A percentile compares a stretch with the other conserved stretches of the same genome.
These are phyloP conservation scores for Trichoderma semiorbis DNA, from an alignment of 2,329 filamentous ascomycete genomes.

Conservation along the genomic window DNA sequence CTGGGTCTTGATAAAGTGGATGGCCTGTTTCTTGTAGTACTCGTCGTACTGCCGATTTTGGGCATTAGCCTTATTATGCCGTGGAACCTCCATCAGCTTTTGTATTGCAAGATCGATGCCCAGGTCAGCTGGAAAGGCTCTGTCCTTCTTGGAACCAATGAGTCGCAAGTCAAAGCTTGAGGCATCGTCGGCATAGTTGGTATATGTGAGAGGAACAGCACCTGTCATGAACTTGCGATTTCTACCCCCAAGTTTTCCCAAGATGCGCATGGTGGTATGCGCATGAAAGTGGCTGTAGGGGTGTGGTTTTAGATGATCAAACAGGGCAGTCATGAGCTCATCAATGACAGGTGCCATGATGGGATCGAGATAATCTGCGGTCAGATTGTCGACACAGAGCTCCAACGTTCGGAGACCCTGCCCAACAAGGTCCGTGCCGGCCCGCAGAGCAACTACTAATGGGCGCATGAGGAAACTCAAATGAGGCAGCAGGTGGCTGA, in stretches of 20 bases:
- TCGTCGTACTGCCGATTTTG: slow-evolving; percentile 63
- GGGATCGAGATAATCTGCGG: slow-evolving; percentile 93
- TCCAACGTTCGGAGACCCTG: slow-evolving; percentile 92
- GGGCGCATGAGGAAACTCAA: slow-evolving; percentile 96
- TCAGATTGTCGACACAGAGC: slow-evolving; percentile 96
- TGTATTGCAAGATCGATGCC: slow-evolving; percentile 86
- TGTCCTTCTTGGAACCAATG: slow-evolving; percentile 83
- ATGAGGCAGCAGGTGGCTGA: slow-evolving; percentile 93
- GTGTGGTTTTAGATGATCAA: slow-evolving; percentile 89
- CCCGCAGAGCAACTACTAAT: slow-evolving; percentile 88
- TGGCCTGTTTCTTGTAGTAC: slow-evolving; percentile 91
- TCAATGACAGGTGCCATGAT: slow-evolving; percentile 99
- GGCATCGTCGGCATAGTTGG: slow-evolving; percentile 81
- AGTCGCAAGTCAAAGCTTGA: slow-evolving; percentile 86
- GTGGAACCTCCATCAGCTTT: slow-evolving; percentile 79
- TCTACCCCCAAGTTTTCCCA: slow-evolving; percentile 91
- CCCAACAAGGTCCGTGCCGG: slow-evolving; percentile 88
- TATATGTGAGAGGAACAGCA: slow-evolving; percentile 77
- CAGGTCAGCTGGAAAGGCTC: slow-evolving; percentile 80
- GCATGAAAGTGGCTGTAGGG: slow-evolving; percentile 97
- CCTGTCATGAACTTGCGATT: slow-evolving; percentile 95
- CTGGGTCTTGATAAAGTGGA: slow-evolving; percentile 82
- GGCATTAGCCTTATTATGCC: slow-evolving; percentile 47
- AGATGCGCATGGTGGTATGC: slow-evolving; percentile 94
- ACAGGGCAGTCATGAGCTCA: slow-evolving; percentile 95